Conservation (phyloP, 2,329 filamentous ascomycete species). For the Hypoxylon sp. region DNA sequence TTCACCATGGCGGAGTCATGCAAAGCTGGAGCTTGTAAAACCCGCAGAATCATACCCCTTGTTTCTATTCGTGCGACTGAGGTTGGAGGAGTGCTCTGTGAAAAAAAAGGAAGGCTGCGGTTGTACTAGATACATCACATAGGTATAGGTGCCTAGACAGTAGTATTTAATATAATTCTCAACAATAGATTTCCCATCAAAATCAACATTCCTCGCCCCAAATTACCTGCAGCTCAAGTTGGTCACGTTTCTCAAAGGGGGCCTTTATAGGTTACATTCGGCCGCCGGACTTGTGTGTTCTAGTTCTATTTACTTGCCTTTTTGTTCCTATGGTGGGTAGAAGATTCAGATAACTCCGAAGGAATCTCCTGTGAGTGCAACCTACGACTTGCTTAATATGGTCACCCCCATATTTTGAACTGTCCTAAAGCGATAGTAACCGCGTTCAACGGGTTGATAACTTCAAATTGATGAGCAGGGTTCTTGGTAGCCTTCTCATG, state of each 20-base stretch:
- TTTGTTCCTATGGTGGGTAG: not conserved
- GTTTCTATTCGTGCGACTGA: not conserved
- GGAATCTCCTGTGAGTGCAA: not conserved
- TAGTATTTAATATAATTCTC: not conserved
- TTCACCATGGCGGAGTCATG: not conserved
- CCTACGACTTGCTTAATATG: too few species aligned
- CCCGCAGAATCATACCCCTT: slow-evolving; percentile 7
- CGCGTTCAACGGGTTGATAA: not conserved
- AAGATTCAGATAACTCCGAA: not conserved
- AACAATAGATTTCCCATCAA: not conserved
- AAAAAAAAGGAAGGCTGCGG: not conserved
- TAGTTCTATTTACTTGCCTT: not conserved
- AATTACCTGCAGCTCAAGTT: not conserved
- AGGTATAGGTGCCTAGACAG: not conserved
- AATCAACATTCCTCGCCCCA: not conserved
- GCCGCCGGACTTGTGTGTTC: not conserved
- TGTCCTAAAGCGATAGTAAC: not conserved
- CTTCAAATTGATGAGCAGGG: too few species aligned
- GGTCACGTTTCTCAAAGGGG: not conserved
- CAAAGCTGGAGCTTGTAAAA: not conserved
- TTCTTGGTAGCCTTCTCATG: too few species aligned
- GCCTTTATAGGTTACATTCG: not conserved
- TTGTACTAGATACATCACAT: not conserved
- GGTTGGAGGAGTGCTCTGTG: not conserved
- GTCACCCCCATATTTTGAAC: not conserved